phyloP scores from a whole-genome alignment of 805 yeast species.

The Teunomyces panamensis region DNA sequence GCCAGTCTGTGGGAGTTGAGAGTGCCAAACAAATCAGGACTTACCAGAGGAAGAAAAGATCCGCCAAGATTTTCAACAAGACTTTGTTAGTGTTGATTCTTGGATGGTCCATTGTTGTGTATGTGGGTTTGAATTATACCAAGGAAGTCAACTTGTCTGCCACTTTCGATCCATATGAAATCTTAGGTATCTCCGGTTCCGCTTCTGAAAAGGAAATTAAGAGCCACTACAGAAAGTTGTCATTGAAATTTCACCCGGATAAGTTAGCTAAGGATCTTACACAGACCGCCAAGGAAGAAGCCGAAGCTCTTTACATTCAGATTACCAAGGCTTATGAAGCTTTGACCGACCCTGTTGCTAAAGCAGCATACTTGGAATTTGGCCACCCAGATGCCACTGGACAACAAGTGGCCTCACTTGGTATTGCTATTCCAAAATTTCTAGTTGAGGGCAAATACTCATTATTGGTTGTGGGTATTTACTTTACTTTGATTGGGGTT shows the following conservation, averaged over 20 bases:
- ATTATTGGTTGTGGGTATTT: conserved; percentile 56
- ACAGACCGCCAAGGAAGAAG: conserved; percentile 49
- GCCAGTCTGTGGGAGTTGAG: conserved; percentile 30
- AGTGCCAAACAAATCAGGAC: conserved; percentile 20
- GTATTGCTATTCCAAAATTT: conserved; percentile 92
- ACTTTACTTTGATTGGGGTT: conserved; percentile 71
- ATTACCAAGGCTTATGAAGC: conserved; percentile 93
- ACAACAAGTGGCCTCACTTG: conserved; percentile 84
- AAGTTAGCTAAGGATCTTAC: conserved; percentile 67
- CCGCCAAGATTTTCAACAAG: conserved; percentile 37
- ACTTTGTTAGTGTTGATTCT: conserved; percentile 30
- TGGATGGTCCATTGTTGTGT: conserved; percentile 63
- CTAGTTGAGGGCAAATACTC: conserved; percentile 81
- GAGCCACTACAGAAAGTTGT: conserved; percentile 78
- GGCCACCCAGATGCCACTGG: conserved; percentile 92
- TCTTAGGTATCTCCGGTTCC: conserved; percentile 67
- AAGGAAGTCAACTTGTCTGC: conserved; percentile 46
- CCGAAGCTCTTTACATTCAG: conserved; percentile 75
- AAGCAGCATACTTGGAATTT: conserved; percentile 75
- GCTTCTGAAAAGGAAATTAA: conserved; percentile 77
- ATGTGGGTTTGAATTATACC: conserved; percentile 34
- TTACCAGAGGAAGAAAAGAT: conserved; percentile 26
- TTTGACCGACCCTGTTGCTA: conserved; percentile 82
- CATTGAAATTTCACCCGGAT: conserved; percentile 91
- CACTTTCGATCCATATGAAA: conserved; percentile 86